These are phyloP conservation scores for Ophioceras dolichostomum DNA, from an alignment of 2,329 filamentous ascomycete genomes.

Conservation along the genomic window DNA sequence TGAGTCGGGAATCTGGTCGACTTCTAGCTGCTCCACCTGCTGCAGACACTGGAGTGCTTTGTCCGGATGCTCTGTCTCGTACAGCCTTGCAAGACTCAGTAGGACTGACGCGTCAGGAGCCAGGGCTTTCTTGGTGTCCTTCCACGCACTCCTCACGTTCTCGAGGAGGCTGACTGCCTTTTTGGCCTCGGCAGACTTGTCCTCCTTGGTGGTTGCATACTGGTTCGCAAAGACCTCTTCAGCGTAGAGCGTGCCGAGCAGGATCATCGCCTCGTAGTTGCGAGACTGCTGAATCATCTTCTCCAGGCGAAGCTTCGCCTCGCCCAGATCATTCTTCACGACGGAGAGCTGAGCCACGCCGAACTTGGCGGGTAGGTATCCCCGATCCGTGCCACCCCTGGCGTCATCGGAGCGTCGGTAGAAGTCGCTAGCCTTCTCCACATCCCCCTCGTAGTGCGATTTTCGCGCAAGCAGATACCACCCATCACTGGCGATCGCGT, in stretches of 20 bases:
- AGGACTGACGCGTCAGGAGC: conserved; percentile 76
- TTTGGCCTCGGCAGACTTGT: conserved; percentile 73
- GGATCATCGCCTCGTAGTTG: conserved; percentile 76
- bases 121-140: conserved; percentile 77
- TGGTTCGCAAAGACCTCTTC: conserved; percentile 85
- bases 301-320: conserved; percentile 86
- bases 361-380: conserved; percentile 90
- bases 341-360: conserved; percentile 84
- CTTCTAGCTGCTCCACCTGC: conserved; percentile 82
- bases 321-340: conserved; percentile 70
- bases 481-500: conserved; percentile 91
- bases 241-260: conserved; percentile 83
- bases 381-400: conserved; percentile 78
- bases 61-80: conserved; percentile 75
- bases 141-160: conserved; percentile 77
- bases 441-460: conserved; percentile 71
- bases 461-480: conserved; percentile 93
- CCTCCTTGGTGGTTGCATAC: conserved; percentile 61
- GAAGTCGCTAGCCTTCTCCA: conserved; percentile 66
- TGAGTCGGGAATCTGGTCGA: conserved; percentile 63
- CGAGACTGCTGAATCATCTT: conserved; percentile 85
- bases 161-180: conserved; percentile 83
- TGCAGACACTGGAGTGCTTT: conserved; percentile 86
- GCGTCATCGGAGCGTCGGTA: conserved; percentile 88
- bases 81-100: conserved; percentile 81